Evolutionary conservation across 2,329 filamentous ascomycete species (phyloP), one percentile per base, ranked within the genome.

Genomic region (Xylaria sp.): DNA sequence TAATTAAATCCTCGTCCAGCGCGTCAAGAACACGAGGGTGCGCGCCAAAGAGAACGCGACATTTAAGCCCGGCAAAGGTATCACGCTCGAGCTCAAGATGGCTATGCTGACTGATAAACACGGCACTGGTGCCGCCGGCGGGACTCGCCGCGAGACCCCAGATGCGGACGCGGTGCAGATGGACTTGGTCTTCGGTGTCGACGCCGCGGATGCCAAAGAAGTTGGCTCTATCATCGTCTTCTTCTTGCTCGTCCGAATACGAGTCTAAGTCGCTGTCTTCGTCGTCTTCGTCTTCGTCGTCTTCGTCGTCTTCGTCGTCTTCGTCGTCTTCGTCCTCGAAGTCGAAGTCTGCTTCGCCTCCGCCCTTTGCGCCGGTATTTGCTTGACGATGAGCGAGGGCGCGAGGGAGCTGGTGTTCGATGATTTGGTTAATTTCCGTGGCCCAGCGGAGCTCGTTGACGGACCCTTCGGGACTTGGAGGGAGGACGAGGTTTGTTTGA

Each of bases 61-160:
- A 82, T 23, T 78, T 78, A 18, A 79, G 73, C 6, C 80, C 81
- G 25, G 78, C 78, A 73, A 80, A 79, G 6, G 75, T 79, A 54
- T 77, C 74, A 15, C 86, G 81, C 60, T 86, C 84, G 0, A 84
- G 82, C 51, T 83, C 82, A 67, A 85, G 79, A 0, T 85, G 85
- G 73, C 81, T 83, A 71, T 87, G 83, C 60, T 82, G 81, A 5
- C 84, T 85, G 7, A 83, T 80, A 31, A 90, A 81, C 6, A 85
- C 83, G 0, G 85, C 87, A 1, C 82, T 83, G n/a, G 82, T 81
- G 6, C 84, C 84, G 52, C 83, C 85, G 1, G 85, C 86, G 0
- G 87, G 86, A 2, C 86, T 87, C 1, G 80, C 73, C 0, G 85
- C 80, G 51, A 89, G 77, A 0, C 85, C 87, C 85, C 86, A 88